Evolutionary conservation across 2,329 filamentous ascomycete genomes (phyloP).

Genomic region (Claviceps quebecensis): DNA sequence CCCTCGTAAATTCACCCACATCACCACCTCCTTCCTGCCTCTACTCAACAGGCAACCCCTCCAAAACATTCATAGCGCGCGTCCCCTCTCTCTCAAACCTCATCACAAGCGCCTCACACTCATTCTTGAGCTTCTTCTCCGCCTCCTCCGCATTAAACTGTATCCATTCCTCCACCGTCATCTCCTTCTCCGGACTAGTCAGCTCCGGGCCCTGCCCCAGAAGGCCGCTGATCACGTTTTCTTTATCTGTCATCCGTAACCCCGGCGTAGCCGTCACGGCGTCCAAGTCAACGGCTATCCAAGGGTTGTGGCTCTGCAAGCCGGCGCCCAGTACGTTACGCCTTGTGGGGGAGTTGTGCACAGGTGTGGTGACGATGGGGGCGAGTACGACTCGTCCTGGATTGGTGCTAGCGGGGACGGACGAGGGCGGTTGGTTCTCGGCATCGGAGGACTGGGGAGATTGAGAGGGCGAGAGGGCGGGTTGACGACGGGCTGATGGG

Average conservation of each 20-base stretch:
- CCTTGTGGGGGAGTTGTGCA: conserved; percentile 46
- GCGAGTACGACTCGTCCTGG: conserved; percentile 34
- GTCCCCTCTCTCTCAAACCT: conserved; percentile 74
- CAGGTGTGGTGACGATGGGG: conserved; percentile 31
- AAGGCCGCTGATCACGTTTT: conserved; percentile 36
- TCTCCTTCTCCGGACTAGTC: conserved; percentile 63
- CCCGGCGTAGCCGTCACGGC: conserved; percentile 41
- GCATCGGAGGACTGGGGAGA: conserved; percentile 67
- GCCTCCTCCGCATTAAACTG: conserved; percentile 64
- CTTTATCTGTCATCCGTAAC: conserved; percentile 31
- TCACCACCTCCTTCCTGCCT: neutral
- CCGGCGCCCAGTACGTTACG: conserved; percentile 39
- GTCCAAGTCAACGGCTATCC: conserved; percentile 67
- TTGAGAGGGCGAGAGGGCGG: conserved; percentile 45
- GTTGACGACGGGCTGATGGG: conserved; percentile 36
- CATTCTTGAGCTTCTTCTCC: conserved; percentile 62
- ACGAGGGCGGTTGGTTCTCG: conserved; percentile 65
- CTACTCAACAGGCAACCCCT: conserved; percentile 51
- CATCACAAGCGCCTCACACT: conserved; percentile 73
- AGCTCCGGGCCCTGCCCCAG: conserved; percentile 46
- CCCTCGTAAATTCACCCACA: neutral
- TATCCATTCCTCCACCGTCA: conserved; percentile 94
- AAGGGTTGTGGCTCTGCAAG: conserved; percentile 45
- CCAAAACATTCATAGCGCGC: conserved; percentile 62
- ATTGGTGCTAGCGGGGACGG: conserved; percentile 35